Base-by-base conservation (phyloP, 108 stramenopile species). In the Fistulifera pelliculosa region DNA sequence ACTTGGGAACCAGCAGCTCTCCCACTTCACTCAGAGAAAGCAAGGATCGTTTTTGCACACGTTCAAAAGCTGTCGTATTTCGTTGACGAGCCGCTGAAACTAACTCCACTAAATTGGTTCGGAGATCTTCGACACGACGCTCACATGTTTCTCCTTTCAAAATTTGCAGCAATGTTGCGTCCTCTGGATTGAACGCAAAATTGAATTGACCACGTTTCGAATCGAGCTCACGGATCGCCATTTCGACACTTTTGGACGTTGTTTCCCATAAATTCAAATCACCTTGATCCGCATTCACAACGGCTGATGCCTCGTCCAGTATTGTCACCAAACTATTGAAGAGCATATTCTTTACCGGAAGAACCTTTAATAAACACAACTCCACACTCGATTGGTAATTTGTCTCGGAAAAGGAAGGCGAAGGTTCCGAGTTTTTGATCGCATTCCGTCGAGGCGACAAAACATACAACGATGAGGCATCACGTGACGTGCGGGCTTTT, bases 131-230 rank as follows among this genome's bases (percentile, higher is more conserved):
- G 28, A 89, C 71, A 31, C 75, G 68, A 15, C 52, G 41, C 56
- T 89, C 87, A 0, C 87, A 79, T 16, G 79, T 59, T 44, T 80
- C 76, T 8, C 64, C 77, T 56, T 89, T 89, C 8, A 48, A 28
- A 42, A 85, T 85, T 19, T 71, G 64, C 22, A 85, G 51, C n/a
- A 58, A 68, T 1, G 87, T 79, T 2, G 68, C 70, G 55, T 89
- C 83, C 27, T 89, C 83, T 49, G 77, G 76, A 57, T 85, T 80
- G 58, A 89, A 89, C 3, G 81, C 83, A 14, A 83, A 81, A 52
- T 85, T 74, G n/a, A 89, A 62, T 14, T 63, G 60, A 25, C 62
- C 54, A 48, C 87, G 68, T 62, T 85, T 80, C 15, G 61, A 74
- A 45, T 73, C 68, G 21, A 57, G 39, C 16, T 40, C 19, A 8